phyloP scores from a whole-genome alignment of 441 rosid genomes.

The Macaranga tanarius region DNA sequence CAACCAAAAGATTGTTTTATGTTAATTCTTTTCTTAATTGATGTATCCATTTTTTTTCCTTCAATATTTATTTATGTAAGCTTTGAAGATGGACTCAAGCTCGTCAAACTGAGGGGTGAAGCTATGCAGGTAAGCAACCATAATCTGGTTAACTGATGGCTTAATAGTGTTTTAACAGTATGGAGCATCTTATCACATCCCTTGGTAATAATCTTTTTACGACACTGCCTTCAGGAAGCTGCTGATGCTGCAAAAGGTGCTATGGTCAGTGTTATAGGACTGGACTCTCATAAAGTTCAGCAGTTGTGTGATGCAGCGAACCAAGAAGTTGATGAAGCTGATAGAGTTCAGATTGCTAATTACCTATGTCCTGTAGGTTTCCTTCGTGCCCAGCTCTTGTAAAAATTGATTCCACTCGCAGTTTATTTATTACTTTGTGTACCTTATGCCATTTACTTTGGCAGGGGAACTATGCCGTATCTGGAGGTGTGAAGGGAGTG shows the following conservation, averaged over 20 bases:
- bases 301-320: slow-evolving; percentile 90
- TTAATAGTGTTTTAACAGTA: background rate
- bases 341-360: slow-evolving; percentile 92
- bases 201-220: slow-evolving; percentile 13
- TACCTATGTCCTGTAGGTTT: slow-evolving; percentile 66
- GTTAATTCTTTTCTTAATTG: background rate
- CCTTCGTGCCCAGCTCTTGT: slow-evolving; percentile 12
- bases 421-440: background rate
- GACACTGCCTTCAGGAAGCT: slow-evolving; percentile 62
- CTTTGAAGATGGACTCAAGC: slow-evolving; percentile 95
- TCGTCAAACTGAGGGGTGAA: slow-evolving; percentile 94
- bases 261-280: slow-evolving; percentile 92
- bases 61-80: slow-evolving; percentile 34
- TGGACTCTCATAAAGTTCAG: slow-evolving; percentile 82
- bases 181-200: slow-evolving; percentile 11
- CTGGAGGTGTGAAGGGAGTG: slow-evolving; percentile 90
- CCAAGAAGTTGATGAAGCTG: slow-evolving; percentile 70
- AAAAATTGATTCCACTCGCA: background rate
- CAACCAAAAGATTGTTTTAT: background rate
- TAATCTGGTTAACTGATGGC: slow-evolving; percentile 12
- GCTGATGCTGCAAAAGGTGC: slow-evolving; percentile 95
- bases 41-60: slow-evolving; percentile 19
- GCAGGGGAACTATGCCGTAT: slow-evolving; percentile 95
- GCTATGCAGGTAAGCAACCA: slow-evolving; percentile 79
- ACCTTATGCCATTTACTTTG: slow-evolving; percentile 12